Evolutionary conservation across 805 yeast genomes (phyloP).

Genomic region (Starmerella lactis-condensi): DNA sequence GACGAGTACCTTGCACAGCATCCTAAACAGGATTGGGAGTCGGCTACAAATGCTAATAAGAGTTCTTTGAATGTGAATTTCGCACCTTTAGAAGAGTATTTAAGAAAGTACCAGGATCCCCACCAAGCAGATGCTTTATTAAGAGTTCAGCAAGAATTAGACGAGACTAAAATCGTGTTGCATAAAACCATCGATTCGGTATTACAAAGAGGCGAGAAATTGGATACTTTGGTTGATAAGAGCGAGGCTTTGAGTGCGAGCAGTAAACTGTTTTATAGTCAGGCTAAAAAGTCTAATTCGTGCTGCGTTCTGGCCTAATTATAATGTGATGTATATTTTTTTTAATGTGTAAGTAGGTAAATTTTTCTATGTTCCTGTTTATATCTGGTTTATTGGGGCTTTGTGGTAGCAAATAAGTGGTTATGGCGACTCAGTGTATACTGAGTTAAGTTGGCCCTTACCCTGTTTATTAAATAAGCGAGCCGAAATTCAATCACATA

Average conservation of each 20-base stretch:
- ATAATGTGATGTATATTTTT: neutral
- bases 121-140: constrained; percentile 89
- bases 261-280: constrained; percentile 87
- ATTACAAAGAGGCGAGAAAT: constrained; percentile 86
- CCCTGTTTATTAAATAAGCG: too few species aligned
- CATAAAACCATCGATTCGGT: constrained; percentile 92
- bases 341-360: too few species aligned
- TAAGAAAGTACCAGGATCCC: constrained; percentile 86
- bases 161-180: constrained; percentile 88
- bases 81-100: constrained; percentile 46
- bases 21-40: constrained; percentile 52
- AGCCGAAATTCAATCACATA: too few species aligned
- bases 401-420: too few species aligned
- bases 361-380: neutral
- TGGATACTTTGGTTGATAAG: constrained; percentile 86
- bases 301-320: constrained; percentile 44
- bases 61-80: constrained; percentile 32
- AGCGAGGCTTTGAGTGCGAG: constrained; percentile 78
- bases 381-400: too few species aligned
- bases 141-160: constrained; percentile 95
- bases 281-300: constrained; percentile 85
- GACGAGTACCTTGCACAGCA: constrained; percentile 69
- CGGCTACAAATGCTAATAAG: constrained; percentile 19
- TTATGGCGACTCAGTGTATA: too few species aligned
- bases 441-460: too few species aligned